phyloP scores from a whole-genome alignment of 2,329 filamentous ascomycete genomes.

The Fusarium marasasianum region DNA sequence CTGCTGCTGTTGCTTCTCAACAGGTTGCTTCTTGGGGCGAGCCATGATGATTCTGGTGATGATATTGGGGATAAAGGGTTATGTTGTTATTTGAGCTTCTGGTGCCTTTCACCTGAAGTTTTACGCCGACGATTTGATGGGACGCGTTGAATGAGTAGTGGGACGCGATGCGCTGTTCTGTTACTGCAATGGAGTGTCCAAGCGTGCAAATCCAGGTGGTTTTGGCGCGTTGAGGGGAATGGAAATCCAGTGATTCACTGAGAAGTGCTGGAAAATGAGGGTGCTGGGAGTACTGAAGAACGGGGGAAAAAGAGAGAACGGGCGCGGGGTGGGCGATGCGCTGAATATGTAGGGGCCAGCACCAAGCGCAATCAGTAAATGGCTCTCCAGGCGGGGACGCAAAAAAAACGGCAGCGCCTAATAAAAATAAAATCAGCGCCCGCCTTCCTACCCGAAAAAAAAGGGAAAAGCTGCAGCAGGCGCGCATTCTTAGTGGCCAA shows the following conservation, averaged over 20 bases:
- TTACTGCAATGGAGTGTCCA: slow-evolving; percentile 35
- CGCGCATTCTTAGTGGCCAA: slow-evolving; percentile 33
- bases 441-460: slow-evolving; percentile 23
- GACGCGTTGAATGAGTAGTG: slow-evolving; percentile 30
- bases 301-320: slow-evolving; percentile 42
- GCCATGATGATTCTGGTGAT: slow-evolving; percentile 48
- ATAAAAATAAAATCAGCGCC: slow-evolving; percentile 22
- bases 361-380: slow-evolving; percentile 47
- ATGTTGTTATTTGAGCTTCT: background rate
- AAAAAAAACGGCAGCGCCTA: slow-evolving; percentile 31
- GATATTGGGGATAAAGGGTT: background rate
- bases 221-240: slow-evolving; percentile 40
- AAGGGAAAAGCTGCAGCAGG: slow-evolving; percentile 39
- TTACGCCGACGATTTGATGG: slow-evolving; percentile 5
- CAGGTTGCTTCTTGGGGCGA: slow-evolving; percentile 57
- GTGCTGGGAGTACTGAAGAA: slow-evolving; percentile 46
- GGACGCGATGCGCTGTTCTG: slow-evolving; percentile 29
- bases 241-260: slow-evolving; percentile 24
- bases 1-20: slow-evolving; percentile 39
- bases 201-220: slow-evolving; percentile 40
- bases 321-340: slow-evolving; percentile 49
- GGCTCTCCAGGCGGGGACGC: slow-evolving; percentile 31
- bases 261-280: slow-evolving; percentile 38
- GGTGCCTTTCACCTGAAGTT: slow-evolving; percentile 12
- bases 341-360: slow-evolving; percentile 49